Evolutionary conservation across 2,329 filamentous ascomycete genomes (phyloP).

Genomic region (Pestalotiopsis sp.): DNA sequence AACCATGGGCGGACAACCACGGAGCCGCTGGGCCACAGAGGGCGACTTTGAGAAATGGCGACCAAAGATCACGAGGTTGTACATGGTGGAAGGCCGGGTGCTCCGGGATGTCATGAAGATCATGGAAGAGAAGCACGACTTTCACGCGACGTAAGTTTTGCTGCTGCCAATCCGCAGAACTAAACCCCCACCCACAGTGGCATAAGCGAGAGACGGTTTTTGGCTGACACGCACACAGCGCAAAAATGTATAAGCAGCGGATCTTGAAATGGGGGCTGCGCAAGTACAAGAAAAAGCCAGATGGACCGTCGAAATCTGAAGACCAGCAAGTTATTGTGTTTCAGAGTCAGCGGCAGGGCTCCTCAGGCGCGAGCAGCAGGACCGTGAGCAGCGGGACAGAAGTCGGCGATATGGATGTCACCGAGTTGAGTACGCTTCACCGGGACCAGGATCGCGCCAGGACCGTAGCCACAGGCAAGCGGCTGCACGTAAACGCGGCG

Average conservation of each 20-base stretch:
- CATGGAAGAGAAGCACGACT: constrained; percentile 8
- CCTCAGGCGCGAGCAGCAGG: neutral
- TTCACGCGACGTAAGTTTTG: constrained; percentile 12
- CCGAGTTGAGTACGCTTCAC: neutral
- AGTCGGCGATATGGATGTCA: neutral
- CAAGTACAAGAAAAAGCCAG: constrained; percentile 9
- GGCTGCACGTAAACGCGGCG: neutral
- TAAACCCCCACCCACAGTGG: neutral
- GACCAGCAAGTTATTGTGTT: neutral
- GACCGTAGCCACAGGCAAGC: neutral
- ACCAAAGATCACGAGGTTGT: constrained; percentile 4
- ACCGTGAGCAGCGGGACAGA: neutral
- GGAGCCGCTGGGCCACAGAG: constrained; percentile 6
- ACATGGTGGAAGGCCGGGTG: constrained; percentile 6
- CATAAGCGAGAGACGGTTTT: neutral
- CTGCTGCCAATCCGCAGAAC: neutral
- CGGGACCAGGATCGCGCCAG: neutral
- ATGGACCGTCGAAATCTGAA: neutral
- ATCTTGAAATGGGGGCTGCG: constrained; percentile 4
- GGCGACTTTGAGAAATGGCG: constrained; percentile 10
- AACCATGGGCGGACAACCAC: neutral
- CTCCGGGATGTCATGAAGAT: constrained; percentile 6
- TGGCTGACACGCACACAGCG: neutral
- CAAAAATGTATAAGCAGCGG: constrained; percentile 11
- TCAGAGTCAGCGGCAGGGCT: neutral